Percentiles rank a stretch among this genome's conserved stretches.
Evolutionary conservation across 305 asterid genomes (phyloP).

Genomic region (Fraxinus greggii): DNA sequence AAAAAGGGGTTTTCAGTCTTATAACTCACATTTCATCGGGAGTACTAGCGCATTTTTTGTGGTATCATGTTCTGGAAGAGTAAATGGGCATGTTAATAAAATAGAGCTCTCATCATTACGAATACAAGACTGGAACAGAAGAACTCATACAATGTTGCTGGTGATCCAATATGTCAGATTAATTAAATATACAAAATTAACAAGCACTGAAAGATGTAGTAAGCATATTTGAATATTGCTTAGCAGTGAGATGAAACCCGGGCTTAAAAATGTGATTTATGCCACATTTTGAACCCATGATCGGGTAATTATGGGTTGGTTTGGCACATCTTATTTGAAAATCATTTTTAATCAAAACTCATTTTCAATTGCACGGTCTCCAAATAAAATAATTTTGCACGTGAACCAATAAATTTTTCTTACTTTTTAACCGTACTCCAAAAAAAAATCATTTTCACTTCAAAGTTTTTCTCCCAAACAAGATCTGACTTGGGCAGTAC

Average conservation of each 20-base stretch:
- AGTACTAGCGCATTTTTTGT: neutral
- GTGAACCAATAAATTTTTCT: neutral
- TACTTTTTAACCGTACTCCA: neutral
- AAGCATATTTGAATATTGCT: neutral
- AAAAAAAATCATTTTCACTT: neutral
- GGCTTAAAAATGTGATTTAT: neutral
- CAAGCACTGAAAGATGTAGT: slow-evolving; percentile 47
- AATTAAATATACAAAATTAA: slow-evolving; percentile 27
- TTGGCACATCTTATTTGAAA: neutral
- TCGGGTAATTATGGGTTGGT: neutral
- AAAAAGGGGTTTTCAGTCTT: neutral
- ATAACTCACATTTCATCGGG: neutral
- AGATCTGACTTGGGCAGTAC: slow-evolving; percentile 36
- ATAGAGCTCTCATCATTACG: neutral
- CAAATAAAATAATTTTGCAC: neutral
- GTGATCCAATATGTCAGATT: neutral
- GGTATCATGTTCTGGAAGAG: neutral
- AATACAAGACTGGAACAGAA: neutral
- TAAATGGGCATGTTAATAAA: neutral
- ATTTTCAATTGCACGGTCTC: neutral
- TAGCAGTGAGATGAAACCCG: neutral
- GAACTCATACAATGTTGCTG: neutral
- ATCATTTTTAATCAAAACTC: neutral
- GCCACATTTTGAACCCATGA: slow-evolving; percentile 10
- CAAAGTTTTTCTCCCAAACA: neutral